A percentile compares a stretch with the other conserved stretches of the same genome.
Conservation (phyloP, 345 rosid genomes). For the Eucalyptus cloeziana region DNA sequence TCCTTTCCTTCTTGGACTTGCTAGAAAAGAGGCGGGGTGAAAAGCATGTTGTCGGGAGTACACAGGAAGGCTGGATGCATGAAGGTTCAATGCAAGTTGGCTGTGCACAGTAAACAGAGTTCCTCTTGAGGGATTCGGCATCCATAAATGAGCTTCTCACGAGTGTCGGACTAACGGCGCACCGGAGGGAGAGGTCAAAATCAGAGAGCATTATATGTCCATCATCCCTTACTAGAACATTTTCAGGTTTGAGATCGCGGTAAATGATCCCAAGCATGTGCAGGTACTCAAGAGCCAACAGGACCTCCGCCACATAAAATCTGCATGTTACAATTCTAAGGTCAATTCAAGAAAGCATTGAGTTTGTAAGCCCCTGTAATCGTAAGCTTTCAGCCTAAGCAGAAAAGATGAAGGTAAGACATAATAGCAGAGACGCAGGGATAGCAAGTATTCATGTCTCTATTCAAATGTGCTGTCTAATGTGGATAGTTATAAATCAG, state of each 20-base stretch:
- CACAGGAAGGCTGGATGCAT: conserved; percentile 77
- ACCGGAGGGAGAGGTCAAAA: conserved; percentile 77
- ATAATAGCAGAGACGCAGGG: background rate
- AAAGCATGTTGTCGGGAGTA: conserved; percentile 78
- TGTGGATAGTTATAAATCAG: background rate
- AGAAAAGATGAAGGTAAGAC: background rate
- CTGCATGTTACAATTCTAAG: conserved; percentile 3
- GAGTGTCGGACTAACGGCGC: conserved; percentile 75
- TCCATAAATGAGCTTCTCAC: conserved; percentile 47
- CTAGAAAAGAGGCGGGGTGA: conserved; percentile 78
- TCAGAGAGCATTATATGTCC: conserved; percentile 85
- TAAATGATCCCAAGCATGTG: conserved; percentile 76
- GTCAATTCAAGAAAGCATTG: background rate
- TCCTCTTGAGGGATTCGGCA: conserved; percentile 60
- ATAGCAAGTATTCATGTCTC: background rate
- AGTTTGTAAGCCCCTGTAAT: background rate
- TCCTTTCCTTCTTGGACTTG: conserved; percentile 69
- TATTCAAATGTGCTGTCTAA: background rate
- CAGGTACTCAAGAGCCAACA: conserved; percentile 60
- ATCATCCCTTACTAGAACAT: conserved; percentile 61
- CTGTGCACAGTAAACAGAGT: conserved; percentile 62
- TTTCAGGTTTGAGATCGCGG: conserved; percentile 78
- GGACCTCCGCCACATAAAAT: conserved; percentile 65
- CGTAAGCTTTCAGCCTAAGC: background rate
- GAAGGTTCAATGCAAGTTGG: conserved; percentile 78